Percentiles rank a stretch among this genome's conserved stretches.
Conservation (phyloP, 2,329 filamentous ascomycete species). For the Cladosporium halotolerans region DNA sequence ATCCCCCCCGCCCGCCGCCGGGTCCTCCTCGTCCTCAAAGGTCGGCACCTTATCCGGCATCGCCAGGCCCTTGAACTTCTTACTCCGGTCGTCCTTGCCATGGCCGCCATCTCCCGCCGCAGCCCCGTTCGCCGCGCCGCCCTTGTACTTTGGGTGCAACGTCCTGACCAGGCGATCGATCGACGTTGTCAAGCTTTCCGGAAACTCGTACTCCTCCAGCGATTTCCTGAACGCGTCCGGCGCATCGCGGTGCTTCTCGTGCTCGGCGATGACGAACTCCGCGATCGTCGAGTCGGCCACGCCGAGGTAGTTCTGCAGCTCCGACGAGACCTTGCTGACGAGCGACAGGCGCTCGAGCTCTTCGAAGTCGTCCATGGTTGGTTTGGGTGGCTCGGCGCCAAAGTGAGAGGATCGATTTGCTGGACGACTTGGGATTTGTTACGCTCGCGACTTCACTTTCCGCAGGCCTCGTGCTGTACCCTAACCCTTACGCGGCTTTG, state of each 20-base stretch:
- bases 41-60: slow-evolving; percentile 68
- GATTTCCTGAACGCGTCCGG: slow-evolving; percentile 64
- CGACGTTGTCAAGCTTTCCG: slow-evolving; percentile 79
- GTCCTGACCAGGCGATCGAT: slow-evolving; percentile 82
- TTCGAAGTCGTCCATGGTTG: slow-evolving; percentile 77
- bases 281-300: slow-evolving; percentile 91
- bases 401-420: neutral
- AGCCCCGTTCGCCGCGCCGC: slow-evolving; percentile 31
- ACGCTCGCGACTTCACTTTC: slow-evolving; percentile 4
- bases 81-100: slow-evolving; percentile 62
- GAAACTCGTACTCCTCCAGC: slow-evolving; percentile 73
- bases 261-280: slow-evolving; percentile 91
- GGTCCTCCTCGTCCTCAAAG: slow-evolving; percentile 45
- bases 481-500: neutral
- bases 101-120: slow-evolving; percentile 30
- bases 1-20: slow-evolving; percentile 25
- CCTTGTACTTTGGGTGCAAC: slow-evolving; percentile 86
- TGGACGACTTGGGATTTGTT: neutral
- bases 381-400: neutral
- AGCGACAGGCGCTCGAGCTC: slow-evolving; percentile 89
- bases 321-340: slow-evolving; percentile 88
- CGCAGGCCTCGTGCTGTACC: neutral
- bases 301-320: slow-evolving; percentile 89
- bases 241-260: slow-evolving; percentile 64
- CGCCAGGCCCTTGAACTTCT: slow-evolving; percentile 83